Conservation (phyloP, 306 rosid species). For the Fragaria ananassa region DNA sequence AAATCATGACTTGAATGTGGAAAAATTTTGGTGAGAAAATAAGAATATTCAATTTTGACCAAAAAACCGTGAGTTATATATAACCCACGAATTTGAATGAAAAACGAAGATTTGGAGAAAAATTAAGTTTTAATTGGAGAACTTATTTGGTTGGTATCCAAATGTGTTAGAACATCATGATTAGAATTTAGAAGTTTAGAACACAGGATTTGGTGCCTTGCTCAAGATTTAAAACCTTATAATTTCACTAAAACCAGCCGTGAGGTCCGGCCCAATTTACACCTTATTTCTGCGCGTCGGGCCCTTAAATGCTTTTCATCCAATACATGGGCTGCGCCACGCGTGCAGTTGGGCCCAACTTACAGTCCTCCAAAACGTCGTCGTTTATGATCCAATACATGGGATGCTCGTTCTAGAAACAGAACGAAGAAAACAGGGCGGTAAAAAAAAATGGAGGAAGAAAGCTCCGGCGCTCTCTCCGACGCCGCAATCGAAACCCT, state of each 20-base stretch:
- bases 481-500: slow-evolving; percentile 43
- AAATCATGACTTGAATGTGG: not conserved
- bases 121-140: no score
- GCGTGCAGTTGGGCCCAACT: not conserved
- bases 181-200: no score
- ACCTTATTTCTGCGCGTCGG: not conserved
- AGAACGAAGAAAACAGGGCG: slow-evolving; percentile 1
- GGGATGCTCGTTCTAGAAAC: no score
- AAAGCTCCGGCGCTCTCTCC: slow-evolving; percentile 14
- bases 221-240: no score
- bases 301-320: not conserved
- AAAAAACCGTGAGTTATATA: not conserved
- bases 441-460: slow-evolving; percentile 31
- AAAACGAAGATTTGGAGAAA: no score
- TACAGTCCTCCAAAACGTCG: no score
- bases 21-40: not conserved
- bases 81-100: not conserved
- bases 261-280: no score
- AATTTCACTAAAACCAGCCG: no score
- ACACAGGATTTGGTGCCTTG: no score
- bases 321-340: not conserved
- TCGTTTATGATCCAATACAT: no score
- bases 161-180: not conserved
- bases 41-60: no score
- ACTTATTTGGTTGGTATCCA: no score